Conservation (phyloP, 2,329 filamentous ascomycete species). For the Diaporthe helianthi region DNA sequence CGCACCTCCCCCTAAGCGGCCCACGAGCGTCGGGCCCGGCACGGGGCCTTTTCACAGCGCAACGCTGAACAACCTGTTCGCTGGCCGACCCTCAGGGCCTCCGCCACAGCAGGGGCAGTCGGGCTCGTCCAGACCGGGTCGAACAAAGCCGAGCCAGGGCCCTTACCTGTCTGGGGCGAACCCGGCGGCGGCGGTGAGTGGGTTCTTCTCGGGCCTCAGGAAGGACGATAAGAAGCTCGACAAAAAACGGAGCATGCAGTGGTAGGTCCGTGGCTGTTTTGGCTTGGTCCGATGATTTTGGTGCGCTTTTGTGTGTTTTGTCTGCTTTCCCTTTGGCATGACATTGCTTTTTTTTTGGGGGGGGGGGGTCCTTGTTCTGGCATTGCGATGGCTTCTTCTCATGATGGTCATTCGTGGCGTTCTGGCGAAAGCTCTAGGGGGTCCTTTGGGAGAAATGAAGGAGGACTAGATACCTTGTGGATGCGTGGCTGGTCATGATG, state of each 20-base stretch:
- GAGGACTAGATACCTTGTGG: slow-evolving; percentile 5
- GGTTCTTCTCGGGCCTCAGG: slow-evolving; percentile 38
- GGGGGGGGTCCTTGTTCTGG: neutral
- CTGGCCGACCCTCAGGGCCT: slow-evolving; percentile 36
- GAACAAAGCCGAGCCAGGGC: slow-evolving; percentile 35
- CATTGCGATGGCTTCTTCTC: slow-evolving; percentile 2
- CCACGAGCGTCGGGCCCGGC: slow-evolving; percentile 55
- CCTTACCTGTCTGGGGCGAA: slow-evolving; percentile 34
- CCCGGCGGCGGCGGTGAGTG: slow-evolving; percentile 37
- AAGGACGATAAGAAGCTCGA: slow-evolving; percentile 40
- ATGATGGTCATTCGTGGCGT: slow-evolving; percentile 6
- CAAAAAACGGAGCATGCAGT: slow-evolving; percentile 47
- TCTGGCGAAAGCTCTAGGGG: neutral
- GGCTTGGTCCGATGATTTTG: slow-evolving; percentile 3
- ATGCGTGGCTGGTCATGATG: neutral
- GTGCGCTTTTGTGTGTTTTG: neutral
- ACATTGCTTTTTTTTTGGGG: neutral
- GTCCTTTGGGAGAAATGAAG: neutral
- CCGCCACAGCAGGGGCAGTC: slow-evolving; percentile 36
- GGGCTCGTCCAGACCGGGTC: slow-evolving; percentile 36
- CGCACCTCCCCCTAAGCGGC: slow-evolving; percentile 44
- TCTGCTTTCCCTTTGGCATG: neutral
- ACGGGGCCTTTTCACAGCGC: slow-evolving; percentile 36
- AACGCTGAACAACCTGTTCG: slow-evolving; percentile 42
- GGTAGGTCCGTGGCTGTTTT: slow-evolving; percentile 36